A percentile compares a stretch with the other conserved stretches of the same genome.
phyloP scores from a whole-genome alignment of 2,329 filamentous ascomycete genomes.

The Cryphonectria naterciae region DNA sequence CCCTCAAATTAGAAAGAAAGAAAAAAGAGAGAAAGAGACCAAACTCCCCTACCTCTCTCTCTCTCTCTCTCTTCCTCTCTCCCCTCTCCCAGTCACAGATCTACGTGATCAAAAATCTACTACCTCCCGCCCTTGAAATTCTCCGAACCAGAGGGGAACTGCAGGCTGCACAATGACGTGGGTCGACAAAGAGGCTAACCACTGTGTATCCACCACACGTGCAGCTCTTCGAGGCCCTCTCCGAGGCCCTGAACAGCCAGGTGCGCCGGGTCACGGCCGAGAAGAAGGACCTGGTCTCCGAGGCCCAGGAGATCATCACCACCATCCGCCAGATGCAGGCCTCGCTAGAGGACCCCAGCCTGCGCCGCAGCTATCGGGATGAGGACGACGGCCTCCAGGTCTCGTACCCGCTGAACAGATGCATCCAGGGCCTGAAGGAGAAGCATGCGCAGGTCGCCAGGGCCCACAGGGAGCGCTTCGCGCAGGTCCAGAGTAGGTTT shows the following conservation, averaged over 20 bases:
- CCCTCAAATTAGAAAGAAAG: no score
- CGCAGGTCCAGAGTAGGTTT: slow-evolving; percentile 87
- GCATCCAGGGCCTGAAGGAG: slow-evolving; percentile 80
- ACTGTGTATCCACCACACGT: slow-evolving; percentile 12
- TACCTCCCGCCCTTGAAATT: slow-evolving; percentile 13
- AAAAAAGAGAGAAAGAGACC: no score
- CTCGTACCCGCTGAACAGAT: slow-evolving; percentile 81
- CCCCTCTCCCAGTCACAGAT: background rate
- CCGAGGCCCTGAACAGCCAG: slow-evolving; percentile 89
- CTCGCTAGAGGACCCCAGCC: slow-evolving; percentile 78
- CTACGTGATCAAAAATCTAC: background rate
- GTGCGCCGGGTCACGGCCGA: slow-evolving; percentile 82
- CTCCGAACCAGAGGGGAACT: slow-evolving; percentile 16
- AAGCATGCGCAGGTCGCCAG: slow-evolving; percentile 81
- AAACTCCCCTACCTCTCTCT: no score
- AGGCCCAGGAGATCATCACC: slow-evolving; percentile 83
- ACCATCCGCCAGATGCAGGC: slow-evolving; percentile 92
- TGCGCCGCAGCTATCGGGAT: slow-evolving; percentile 56
- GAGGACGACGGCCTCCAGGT: slow-evolving; percentile 73
- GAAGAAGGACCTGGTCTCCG: slow-evolving; percentile 88
- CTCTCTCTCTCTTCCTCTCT: no score
- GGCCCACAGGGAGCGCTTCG: slow-evolving; percentile 87
- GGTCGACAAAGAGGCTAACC: slow-evolving; percentile 22
- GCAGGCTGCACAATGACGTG: slow-evolving; percentile 27
- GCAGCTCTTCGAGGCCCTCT: slow-evolving; percentile 88